Base-by-base conservation (phyloP, 345 rosid genomes). In the Hypericum androsaemum region DNA sequence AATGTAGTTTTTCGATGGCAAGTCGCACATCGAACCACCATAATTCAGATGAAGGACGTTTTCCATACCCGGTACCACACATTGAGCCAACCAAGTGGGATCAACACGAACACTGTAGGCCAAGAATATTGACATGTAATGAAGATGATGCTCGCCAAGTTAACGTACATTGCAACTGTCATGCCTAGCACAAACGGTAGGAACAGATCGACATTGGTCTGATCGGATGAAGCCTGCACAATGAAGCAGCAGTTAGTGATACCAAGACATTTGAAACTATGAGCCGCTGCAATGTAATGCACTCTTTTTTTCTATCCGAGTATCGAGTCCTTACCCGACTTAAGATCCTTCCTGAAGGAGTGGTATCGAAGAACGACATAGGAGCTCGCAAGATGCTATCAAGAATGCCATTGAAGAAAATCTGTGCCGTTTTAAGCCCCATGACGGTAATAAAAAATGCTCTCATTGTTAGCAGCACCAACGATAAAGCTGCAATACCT, bases 321-420 rank as follows among this genome's bases (percentile, higher is more conserved):
- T 53, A 53, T 46, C 28, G 22, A 35, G 36, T 56, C 53, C 79
- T 75, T 67, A 90, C 98, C 78, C 98, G 71, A 55, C 96, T 90
- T 38, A 90, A 71, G 48, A 87, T 87, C 71, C 96, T 81, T 68
- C 98, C 98, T 0, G 96, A 90, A 58, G 98, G 95, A 6, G 96
- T 90, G 61, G 98, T 87, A 64, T 90, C 98, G 22, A 90, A 90
- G 67, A 90, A 90, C 0, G 96, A 87, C 86, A 90, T 87, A n/a
- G 98, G 98, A 9, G 98, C 96, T 7, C 82, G 96, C 77, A 90
- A 63, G 76, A 87, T 75, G 59, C 98, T 87, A 40, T 57, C 62
- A 67, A 90, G 94, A 52, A 90, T 87, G 60, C 78, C 86, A 9
- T 57, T 46, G 51, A 90, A 87, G 69, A 82, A 83, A 4, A 68